phyloP scores from a whole-genome alignment of 441 rosid species.

The Jatropha multifida region DNA sequence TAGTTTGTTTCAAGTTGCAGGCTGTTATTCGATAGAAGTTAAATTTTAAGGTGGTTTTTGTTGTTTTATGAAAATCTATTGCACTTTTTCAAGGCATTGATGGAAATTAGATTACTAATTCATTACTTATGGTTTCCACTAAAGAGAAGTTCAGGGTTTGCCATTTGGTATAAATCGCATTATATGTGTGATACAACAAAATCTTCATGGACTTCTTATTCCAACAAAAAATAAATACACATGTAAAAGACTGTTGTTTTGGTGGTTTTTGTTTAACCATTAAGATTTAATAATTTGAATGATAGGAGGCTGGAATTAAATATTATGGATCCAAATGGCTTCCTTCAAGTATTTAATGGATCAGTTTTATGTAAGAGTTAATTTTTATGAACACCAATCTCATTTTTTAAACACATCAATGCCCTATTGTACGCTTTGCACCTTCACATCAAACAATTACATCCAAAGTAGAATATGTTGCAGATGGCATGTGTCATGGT shows the following conservation, averaged over 20 bases:
- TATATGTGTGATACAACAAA: background rate
- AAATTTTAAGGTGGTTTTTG: background rate
- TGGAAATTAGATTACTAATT: background rate
- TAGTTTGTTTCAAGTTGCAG: background rate
- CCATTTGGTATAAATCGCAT: background rate
- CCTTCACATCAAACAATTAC: background rate
- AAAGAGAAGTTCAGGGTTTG: background rate
- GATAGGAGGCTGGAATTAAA: background rate
- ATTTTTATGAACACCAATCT: background rate
- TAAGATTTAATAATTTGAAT: background rate
- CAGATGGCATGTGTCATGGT: background rate
- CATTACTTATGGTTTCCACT: background rate
- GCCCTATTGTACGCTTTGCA: background rate
- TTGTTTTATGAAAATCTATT: background rate
- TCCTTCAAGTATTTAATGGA: background rate
- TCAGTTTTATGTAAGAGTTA: background rate
- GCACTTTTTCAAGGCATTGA: background rate
- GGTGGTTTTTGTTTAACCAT: background rate
- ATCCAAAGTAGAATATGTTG: background rate
- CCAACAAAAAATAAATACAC: too few relatives aligned
- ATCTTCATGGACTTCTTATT: background rate
- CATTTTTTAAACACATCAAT: background rate
- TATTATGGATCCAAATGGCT: background rate
- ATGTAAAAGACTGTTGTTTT: background rate
- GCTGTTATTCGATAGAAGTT: background rate